A percentile compares a stretch with the other conserved stretches of the same genome.
phyloP scores from a whole-genome alignment of 106 monocot genomes.

The Narthecium ossifragum region DNA sequence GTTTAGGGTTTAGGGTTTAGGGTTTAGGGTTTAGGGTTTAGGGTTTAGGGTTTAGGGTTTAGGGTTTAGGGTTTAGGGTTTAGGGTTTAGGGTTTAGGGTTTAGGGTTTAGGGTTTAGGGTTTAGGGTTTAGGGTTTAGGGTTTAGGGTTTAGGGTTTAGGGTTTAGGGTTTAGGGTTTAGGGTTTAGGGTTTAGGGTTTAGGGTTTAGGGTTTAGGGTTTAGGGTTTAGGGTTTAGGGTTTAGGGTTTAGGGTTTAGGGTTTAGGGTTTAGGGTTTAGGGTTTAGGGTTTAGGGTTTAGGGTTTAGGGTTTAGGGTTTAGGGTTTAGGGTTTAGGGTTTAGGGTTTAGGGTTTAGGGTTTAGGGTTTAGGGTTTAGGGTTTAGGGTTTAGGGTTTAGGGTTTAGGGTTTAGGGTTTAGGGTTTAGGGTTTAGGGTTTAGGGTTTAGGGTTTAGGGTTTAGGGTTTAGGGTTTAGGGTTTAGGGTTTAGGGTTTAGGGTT shows the following conservation, averaged over 20 bases:
- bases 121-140: slow-evolving; percentile 1
- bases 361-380: neutral
- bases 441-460: slow-evolving; percentile 5
- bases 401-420: slow-evolving; percentile 1
- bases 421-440: slow-evolving; percentile 5
- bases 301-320: neutral
- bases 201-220: slow-evolving; percentile 1
- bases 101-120: slow-evolving; percentile 4
- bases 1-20: neutral
- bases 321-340: neutral
- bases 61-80: slow-evolving; percentile 9
- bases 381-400: neutral
- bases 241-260: slow-evolving; percentile 8
- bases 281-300: neutral
- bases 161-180: slow-evolving; percentile 16
- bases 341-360: neutral
- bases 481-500: neutral
- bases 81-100: neutral
- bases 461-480: neutral
- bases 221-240: slow-evolving; percentile 4
- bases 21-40: slow-evolving; percentile 10
- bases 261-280: neutral
- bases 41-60: slow-evolving; percentile 9
- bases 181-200: slow-evolving; percentile 17
- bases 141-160: slow-evolving; percentile 1